Percentiles rank a stretch among this genome's conserved stretches.
Evolutionary conservation across 2,329 filamentous ascomycete genomes (phyloP).

Genomic region (Aspergillus udagawae): DNA sequence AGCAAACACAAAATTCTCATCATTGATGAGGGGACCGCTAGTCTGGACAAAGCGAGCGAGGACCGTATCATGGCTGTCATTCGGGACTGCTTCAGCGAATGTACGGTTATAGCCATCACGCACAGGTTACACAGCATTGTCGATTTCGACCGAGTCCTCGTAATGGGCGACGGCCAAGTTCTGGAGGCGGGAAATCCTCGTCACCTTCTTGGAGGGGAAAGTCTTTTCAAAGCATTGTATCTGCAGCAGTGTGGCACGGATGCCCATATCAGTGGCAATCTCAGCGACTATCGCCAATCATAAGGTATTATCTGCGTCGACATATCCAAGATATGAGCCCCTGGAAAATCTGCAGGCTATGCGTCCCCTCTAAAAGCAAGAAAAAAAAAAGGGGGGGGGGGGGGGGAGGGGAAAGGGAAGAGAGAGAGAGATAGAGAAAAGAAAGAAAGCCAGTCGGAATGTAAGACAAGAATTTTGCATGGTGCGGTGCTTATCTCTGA

Average conservation of each 20-base stretch:
- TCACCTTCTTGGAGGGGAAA: constrained; percentile 1
- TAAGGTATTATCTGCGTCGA: neutral
- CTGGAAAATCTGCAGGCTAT: neutral
- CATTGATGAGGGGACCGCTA: constrained; percentile 24
- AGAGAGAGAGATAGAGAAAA: neutral
- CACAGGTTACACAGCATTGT: constrained; percentile 4
- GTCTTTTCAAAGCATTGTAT: constrained; percentile 4
- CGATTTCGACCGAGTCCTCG: constrained; percentile 3
- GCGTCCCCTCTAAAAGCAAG: neutral
- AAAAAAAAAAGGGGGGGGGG: neutral
- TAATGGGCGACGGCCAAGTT: constrained; percentile 1
- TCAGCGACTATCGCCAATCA: neutral
- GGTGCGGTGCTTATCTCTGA: neutral
- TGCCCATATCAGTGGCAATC: neutral
- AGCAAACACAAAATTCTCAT: constrained; percentile 26
- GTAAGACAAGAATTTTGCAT: neutral
- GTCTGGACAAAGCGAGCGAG: constrained; percentile 6
- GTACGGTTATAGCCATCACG: constrained; percentile 3
- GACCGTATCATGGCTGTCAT: constrained; percentile 2
- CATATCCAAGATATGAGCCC: neutral
- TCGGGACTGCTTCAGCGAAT: neutral
- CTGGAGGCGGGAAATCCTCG: constrained; percentile 1
- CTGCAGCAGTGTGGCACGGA: constrained; percentile 3
- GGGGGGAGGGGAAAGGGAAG: neutral
- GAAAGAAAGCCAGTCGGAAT: neutral